Evolutionary conservation across 306 rosid genomes (phyloP), one percentile per base, ranked within the genome.

Genomic region (Prunus davidiana): DNA sequence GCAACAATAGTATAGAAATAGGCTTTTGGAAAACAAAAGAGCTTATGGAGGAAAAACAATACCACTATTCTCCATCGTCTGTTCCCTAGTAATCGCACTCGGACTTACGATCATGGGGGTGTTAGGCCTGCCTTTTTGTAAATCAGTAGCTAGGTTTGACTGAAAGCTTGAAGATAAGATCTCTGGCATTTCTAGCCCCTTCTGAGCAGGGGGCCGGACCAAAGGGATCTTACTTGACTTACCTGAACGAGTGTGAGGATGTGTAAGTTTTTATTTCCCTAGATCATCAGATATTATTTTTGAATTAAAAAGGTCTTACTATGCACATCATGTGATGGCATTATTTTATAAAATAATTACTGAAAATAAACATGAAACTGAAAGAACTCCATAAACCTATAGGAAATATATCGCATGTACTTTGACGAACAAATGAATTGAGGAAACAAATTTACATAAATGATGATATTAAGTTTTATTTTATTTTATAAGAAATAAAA

Each of bases 181-280:
- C 41, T 73, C 41, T 1, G 75, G 66, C 70, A 77, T 57, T 66
- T 43, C 57, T 65, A 62, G 78, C 66, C 72, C 84, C 71, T 46
- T 64, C 28, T 8, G 60, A 76, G 81, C 63, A 63, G 86, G 67
- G 62, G 77, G 15, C 6, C 38, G 69, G 68, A 65, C n/a, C 69
- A 69, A 78, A 66, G 85, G 80, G 22, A 45, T 73, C 75, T 76
- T 80, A 73, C 67, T 78, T 69, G 75, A 76, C 78, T 80, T 85
- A 16, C 91, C 95, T 89, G 74, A 65, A 78, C 24, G 75, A 64
- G 20, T 20, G 27, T 73, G 58, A 77, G 25, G 22, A 30, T 66
- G 70, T 6, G 38, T 65, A 62, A 47, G 13, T 49, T 18, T 60
- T 20, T 25, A 28, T 45, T 62, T 34, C 25, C 52, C 22, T 25